Evolutionary conservation across 2,329 filamentous ascomycete genomes (phyloP), one percentile per base, ranked within the genome.

Genomic region (Ophiocordyceps camponoti-floridani): DNA sequence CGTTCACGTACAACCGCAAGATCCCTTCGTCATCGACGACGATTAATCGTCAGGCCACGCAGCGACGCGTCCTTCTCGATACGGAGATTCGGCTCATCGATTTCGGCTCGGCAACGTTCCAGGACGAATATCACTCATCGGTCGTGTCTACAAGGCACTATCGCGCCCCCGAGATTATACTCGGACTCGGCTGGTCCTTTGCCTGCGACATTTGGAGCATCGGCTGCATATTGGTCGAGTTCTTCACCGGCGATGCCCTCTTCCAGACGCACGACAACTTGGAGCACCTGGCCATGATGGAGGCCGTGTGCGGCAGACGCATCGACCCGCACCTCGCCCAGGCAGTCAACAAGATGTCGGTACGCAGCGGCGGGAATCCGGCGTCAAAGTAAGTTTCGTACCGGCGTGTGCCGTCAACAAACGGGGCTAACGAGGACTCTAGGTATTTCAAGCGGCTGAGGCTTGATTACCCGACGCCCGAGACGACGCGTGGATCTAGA

Each of bases 201-300:
- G 78, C 78, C 2, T 83, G 79, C 49, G 79, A 83, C 53, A 81
- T 83, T 28, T 83, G 79, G 79, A 82, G 79, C 56, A 82, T 83
- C 30, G 79, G 79, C 4, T 83, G 79, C 51, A 82, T 83, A 49
- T 65, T 83, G 13, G 78, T 83, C 14, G 79, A 83, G 50, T 82
- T 83, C 57, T 83, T 77, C 49, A 83, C 79, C 0, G 79, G 79
- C 5, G 79, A 82, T 53, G 79, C 79, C 16, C 62, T 83, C 2
- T 83, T 83, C 58, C 79, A 83, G 56, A 83, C 79, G 1, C 79
- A 83, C 52, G 79, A 83, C 51, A 83, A 83, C 48, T 65, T 82
- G 23, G 79, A 83, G 57, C 79, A 83, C 55, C 62, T 83, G 44
- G 79, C 79, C n/a, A 83, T 83, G 79, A 83, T 83, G 78, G 78